Conservation (phyloP, 371 early-diverging fungal species). For the Mortierella sp. region DNA sequence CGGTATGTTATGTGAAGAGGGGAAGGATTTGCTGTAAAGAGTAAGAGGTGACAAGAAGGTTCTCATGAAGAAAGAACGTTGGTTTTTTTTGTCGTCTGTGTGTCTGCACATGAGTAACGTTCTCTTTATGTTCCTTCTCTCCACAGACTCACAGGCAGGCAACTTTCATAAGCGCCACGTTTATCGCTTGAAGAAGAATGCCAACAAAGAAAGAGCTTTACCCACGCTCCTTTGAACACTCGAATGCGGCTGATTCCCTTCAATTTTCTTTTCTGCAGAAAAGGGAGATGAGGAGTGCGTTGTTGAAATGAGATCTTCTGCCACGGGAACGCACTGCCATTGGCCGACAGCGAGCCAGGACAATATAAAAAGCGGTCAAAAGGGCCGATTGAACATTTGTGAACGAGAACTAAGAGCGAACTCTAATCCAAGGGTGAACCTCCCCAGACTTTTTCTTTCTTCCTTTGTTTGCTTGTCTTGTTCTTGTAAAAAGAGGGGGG, state of each 20-base stretch:
- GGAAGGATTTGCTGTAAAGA: not conserved
- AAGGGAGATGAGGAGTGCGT: not conserved
- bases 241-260: not conserved
- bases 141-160: not conserved
- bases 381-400: not conserved
- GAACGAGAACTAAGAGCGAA: not conserved
- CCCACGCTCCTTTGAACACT: constrained; percentile 1
- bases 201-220: not conserved
- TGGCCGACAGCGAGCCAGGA: not conserved
- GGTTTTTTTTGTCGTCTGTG: not conserved
- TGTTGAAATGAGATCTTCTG: constrained; percentile 15
- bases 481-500: not conserved
- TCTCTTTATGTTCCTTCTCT: not conserved
- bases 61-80: not conserved
- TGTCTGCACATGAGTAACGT: constrained; percentile 10
- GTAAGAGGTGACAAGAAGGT: not conserved
- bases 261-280: not conserved
- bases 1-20: not conserved
- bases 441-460: constrained; percentile 24
- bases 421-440: not conserved
- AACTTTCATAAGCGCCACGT: not conserved
- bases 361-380: constrained; percentile 4
- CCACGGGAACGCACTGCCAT: constrained; percentile 8
- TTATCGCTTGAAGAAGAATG: not conserved
- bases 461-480: not conserved